Conservation (phyloP, 1,284 basidiomycete genomes). For the Rhodotorula glutinis region DNA sequence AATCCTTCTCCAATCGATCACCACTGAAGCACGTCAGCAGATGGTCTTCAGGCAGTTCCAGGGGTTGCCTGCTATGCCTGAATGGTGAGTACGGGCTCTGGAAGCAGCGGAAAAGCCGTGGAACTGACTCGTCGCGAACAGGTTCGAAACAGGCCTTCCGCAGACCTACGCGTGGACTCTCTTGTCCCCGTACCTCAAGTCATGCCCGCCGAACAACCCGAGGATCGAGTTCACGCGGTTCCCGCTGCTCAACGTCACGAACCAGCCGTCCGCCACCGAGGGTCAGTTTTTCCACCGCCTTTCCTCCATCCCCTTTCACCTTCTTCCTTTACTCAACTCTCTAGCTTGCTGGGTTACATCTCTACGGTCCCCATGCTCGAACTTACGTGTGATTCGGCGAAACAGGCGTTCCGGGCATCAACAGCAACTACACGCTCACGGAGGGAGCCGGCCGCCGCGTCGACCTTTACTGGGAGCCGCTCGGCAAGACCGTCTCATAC, state of each 20-base stretch:
- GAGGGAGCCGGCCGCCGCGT: constrained; percentile 55
- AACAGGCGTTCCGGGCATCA: constrained; percentile 53
- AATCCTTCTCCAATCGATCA: constrained; percentile 60
- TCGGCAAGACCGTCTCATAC: constrained; percentile 57
- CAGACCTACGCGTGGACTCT: constrained; percentile 63
- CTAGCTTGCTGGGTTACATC: too few species aligned
- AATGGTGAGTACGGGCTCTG: constrained; percentile 3
- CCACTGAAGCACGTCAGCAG: constrained; percentile 66
- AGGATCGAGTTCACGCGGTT: constrained; percentile 46
- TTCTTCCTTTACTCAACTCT: too few species aligned
- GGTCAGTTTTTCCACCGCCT: too few species aligned
- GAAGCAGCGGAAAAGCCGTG: too few species aligned
- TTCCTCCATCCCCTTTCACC: too few species aligned
- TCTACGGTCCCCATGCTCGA: too few species aligned
- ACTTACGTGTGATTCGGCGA: too few species aligned
- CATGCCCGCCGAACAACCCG: constrained; percentile 54
- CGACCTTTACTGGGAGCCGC: constrained; percentile 58
- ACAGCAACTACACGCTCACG: constrained; percentile 56
- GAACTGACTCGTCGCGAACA: too few species aligned
- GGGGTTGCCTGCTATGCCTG: constrained; percentile 11
- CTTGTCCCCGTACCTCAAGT: constrained; percentile 57
- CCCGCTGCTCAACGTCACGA: constrained; percentile 55
- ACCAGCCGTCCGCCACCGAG: constrained; percentile 44
- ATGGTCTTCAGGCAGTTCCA: constrained; percentile 65
- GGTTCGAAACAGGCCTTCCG: constrained; percentile 57